Base-by-base conservation (phyloP, 495 filamentous ascomycete genomes). In the Penicillium flavigenum region DNA sequence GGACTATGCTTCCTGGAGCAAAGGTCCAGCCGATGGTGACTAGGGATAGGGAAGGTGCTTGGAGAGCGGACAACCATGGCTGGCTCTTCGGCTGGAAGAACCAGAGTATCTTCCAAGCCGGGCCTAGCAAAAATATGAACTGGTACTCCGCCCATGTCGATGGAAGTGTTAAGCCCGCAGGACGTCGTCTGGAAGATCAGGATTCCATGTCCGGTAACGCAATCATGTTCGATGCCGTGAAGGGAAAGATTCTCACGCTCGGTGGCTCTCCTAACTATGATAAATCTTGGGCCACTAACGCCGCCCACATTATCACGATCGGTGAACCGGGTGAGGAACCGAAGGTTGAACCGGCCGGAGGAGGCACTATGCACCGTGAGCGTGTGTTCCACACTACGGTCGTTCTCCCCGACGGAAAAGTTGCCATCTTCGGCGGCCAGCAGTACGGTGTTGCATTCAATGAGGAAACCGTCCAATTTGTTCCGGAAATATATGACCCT, bases 61-160 rank as follows among this genome's bases (percentile, higher is more conserved):
- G 66, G 58, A 56, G 64, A 24, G 53, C 51, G 24, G 64, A 70
- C 27, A 68, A 69, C 55, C 67, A 70, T 59, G 79, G 59, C n/a
- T 84, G 82, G 83, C 73, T 85, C 7, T 86, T 84, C 54, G 81
- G 68, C 1, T 86, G 82, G 79, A 85, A 81, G 62, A 62, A 73
- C 39, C 69, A 65, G 6, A 76, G 58, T 26, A 73, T 82, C 20
- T 82, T 86, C 71, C 81, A 85, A 63, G 82, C 81, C 19, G 81
- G 83, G 6, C 83, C 82, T 4, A 77, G 72, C 54, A 56, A 48
- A 14, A 52, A 27, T 19, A 66, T 59, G 63, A 39, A 54, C 51
- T 87, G 84, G 84, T 86, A 79, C 63, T 62, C 62, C 12, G 76
- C 76, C 11, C 55, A 56, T 9, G 77, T 69, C 14, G 57, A 54